phyloP scores from a whole-genome alignment of 805 yeast genomes.

The Myxozyma sirexii region DNA sequence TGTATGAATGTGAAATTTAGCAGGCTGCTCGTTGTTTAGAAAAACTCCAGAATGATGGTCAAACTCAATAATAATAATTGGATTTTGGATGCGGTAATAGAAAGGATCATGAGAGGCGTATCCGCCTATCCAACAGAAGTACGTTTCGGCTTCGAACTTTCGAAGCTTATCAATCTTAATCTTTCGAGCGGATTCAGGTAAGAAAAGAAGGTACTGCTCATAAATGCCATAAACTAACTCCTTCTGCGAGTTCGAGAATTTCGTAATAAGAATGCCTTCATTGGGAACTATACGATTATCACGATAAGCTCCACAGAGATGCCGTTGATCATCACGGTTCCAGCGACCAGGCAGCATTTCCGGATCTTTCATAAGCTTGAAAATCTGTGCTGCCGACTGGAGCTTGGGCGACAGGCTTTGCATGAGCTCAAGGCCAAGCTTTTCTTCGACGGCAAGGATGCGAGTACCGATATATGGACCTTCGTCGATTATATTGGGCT shows the following conservation, averaged over 20 bases:
- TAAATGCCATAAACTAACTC: background rate
- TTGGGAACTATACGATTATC: constrained; percentile 5
- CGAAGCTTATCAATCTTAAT: background rate
- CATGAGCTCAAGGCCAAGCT: constrained; percentile 8
- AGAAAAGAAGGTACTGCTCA: constrained; percentile 6
- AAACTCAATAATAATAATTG: constrained; percentile 5
- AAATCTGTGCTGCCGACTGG: constrained; percentile 2
- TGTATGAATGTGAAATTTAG: constrained; percentile 13
- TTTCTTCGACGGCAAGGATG: constrained; percentile 4
- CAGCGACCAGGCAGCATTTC: constrained; percentile 8
- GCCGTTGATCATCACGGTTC: constrained; percentile 13
- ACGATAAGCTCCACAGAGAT: constrained; percentile 10
- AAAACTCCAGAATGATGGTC: constrained; percentile 16
- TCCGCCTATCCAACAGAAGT: constrained; percentile 13
- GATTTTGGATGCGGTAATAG: constrained; percentile 12
- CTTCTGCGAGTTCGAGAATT: background rate
- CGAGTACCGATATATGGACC: constrained; percentile 3
- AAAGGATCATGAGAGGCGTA: constrained; percentile 1
- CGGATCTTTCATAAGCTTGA: background rate
- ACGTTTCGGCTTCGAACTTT: background rate
- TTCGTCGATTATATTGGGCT: constrained; percentile 9
- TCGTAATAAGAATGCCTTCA: background rate
- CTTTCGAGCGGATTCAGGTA: constrained; percentile 2
- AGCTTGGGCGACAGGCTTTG: background rate
- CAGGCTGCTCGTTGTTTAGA: constrained; percentile 2